Conservation (phyloP, 2,329 filamentous ascomycete genomes). For the Fusarium goolgardi region DNA sequence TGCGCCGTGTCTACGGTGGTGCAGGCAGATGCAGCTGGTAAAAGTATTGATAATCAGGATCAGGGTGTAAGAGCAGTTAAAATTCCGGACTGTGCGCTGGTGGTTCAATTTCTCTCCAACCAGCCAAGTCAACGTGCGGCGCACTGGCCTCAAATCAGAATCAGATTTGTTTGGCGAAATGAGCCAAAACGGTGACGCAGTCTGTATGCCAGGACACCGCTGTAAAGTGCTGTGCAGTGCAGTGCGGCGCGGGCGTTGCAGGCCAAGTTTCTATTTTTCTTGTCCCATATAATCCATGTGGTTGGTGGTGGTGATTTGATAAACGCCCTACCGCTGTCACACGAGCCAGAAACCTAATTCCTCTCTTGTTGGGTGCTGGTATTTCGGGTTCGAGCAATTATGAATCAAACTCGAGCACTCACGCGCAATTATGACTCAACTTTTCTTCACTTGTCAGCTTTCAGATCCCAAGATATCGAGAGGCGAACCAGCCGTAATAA, state of each 20-base stretch:
- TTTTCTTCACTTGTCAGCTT: conserved; percentile 29
- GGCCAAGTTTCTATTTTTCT: conserved; percentile 34
- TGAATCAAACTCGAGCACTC: conserved; percentile 33
- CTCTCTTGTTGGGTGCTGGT: conserved; percentile 34
- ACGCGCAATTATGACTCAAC: conserved; percentile 42
- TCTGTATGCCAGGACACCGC: conserved; percentile 34
- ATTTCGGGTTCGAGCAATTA: conserved; percentile 33
- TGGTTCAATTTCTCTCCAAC: conserved; percentile 32
- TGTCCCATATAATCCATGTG: conserved; percentile 1
- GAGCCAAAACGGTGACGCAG: conserved; percentile 46
- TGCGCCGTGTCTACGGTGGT: neutral
- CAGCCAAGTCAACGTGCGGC: conserved; percentile 39
- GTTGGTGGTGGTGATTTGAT: neutral
- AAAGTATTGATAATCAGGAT: conserved; percentile 39
- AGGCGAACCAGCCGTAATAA: conserved; percentile 27
- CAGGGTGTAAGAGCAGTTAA: conserved; percentile 41
- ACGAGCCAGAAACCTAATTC: conserved; percentile 32
- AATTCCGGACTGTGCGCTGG: conserved; percentile 30
- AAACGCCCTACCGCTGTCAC: conserved; percentile 31
- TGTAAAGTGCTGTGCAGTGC: conserved; percentile 19
- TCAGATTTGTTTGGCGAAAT: conserved; percentile 37
- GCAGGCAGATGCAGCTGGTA: neutral
- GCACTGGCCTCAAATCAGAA: conserved; percentile 38
- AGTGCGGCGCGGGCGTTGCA: conserved; percentile 34
- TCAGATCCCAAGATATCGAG: conserved; percentile 13